Evolutionary conservation across 2,329 filamentous ascomycete species (phyloP).

Genomic region (Trichoderma brevicompactum): DNA sequence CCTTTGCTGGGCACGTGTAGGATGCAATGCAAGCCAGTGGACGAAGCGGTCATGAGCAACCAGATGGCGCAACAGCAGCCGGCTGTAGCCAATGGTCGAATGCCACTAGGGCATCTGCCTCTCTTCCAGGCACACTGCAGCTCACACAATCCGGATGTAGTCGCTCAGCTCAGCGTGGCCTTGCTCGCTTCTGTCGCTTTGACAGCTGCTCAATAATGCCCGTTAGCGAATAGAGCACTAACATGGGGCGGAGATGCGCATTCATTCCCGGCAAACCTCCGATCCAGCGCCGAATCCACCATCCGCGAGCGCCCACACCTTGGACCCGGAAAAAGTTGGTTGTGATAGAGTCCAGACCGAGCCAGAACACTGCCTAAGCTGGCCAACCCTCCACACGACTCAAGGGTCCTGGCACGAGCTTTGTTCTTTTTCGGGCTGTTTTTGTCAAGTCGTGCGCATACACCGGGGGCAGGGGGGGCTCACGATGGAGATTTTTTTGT

Average conservation of each 20-base stretch:
- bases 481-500: slow-evolving; percentile 1
- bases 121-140: background rate
- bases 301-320: slow-evolving; percentile 21
- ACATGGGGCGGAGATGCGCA: slow-evolving; percentile 15
- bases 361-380: slow-evolving; percentile 28
- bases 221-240: background rate
- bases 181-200: background rate
- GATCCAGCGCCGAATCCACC: slow-evolving; percentile 29
- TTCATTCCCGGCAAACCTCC: slow-evolving; percentile 31
- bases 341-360: slow-evolving; percentile 31
- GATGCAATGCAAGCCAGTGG: slow-evolving; percentile 5
- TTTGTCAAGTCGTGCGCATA: slow-evolving; percentile 23
- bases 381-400: slow-evolving; percentile 16
- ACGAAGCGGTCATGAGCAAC: background rate
- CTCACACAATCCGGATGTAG: background rate
- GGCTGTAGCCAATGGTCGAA: background rate
- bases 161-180: background rate
- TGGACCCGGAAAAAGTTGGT: slow-evolving; percentile 17
- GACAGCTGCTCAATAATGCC: slow-evolving; percentile 1
- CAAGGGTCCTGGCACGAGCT: slow-evolving; percentile 27
- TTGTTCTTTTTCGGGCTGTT: slow-evolving; percentile 30
- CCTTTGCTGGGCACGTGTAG: background rate
- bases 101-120: too few species aligned
- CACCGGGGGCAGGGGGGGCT: background rate
- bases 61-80: background rate